Evolutionary conservation across 2,329 filamentous ascomycete species (phyloP).

Genomic region (Colletotrichum neosansevieriae): DNA sequence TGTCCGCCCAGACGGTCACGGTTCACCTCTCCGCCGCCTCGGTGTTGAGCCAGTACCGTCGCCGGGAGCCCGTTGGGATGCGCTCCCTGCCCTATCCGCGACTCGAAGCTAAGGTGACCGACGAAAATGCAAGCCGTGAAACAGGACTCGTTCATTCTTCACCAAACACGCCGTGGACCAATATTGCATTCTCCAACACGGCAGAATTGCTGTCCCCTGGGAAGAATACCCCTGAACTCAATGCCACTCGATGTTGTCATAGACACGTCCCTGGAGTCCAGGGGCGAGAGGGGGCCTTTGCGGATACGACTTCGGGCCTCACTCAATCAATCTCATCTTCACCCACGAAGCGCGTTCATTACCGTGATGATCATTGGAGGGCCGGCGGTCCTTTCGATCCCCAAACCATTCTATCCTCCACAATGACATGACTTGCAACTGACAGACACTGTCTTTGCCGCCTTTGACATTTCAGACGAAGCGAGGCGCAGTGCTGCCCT

Average conservation of each 20-base stretch:
- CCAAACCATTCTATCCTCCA: background rate
- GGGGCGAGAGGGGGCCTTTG: background rate
- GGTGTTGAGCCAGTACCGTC: background rate
- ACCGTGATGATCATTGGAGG: constrained; percentile 5
- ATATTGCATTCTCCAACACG: constrained; percentile 11
- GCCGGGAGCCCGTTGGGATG: background rate
- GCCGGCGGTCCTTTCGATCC: background rate
- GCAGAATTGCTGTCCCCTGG: background rate
- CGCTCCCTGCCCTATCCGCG: background rate
- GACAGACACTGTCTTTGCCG: background rate
- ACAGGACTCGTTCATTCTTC: constrained; percentile 18
- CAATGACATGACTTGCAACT: background rate
- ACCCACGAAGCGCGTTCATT: constrained; percentile 4
- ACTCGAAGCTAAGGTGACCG: background rate
- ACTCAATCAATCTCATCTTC: constrained; percentile 12
- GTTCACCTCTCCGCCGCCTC: background rate
- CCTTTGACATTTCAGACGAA: background rate
- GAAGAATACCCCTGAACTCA: background rate
- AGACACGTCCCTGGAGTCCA: background rate
- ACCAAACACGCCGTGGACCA: background rate
- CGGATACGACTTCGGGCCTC: constrained; percentile 3
- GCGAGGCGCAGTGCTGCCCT: background rate
- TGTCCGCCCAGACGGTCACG: background rate
- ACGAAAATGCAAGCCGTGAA: constrained; percentile 11
- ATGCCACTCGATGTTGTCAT: constrained; percentile 22